phyloP scores from a whole-genome alignment of 208 protist species.

The Borovskyia barvae region DNA sequence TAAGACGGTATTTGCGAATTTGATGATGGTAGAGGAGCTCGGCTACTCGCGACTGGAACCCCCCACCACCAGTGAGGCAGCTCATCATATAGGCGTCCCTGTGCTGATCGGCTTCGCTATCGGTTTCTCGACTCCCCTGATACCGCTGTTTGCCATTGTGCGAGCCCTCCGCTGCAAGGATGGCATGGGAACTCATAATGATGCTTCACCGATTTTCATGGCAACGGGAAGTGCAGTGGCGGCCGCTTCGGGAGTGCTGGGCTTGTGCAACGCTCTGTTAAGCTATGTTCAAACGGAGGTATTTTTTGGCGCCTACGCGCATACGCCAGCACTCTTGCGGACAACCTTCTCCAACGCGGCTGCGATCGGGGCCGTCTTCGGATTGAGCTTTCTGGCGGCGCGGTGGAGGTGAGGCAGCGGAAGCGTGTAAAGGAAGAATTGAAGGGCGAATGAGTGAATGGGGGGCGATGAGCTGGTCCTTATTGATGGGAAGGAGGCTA shows the following conservation, averaged over 20 bases:
- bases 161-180: neutral
- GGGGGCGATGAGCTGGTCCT: neutral
- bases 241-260: constrained; percentile 5
- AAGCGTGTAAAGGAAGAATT: no score
- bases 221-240: constrained; percentile 9
- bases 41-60: constrained; percentile 86
- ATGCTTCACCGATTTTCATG: no score
- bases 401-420: constrained; percentile 12
- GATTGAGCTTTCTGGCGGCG: constrained; percentile 29
- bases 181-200: no score
- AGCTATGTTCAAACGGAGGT: constrained; percentile 68
- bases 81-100: constrained; percentile 60
- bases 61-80: constrained; percentile 52
- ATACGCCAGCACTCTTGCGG: constrained; percentile 23
- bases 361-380: constrained; percentile 40
- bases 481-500: no score
- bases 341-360: constrained; percentile 34
- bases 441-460: no score
- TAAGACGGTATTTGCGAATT: constrained; percentile 81
- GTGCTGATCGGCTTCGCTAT: constrained; percentile 51
- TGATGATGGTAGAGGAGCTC: constrained; percentile 96
- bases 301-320: constrained; percentile 78
- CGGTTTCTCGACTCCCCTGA: constrained; percentile 32
- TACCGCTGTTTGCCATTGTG: constrained; percentile 14
- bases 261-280: constrained; percentile 23